Base-by-base conservation (phyloP, 2,329 filamentous ascomycete genomes). In the Monosporascus sp. region DNA sequence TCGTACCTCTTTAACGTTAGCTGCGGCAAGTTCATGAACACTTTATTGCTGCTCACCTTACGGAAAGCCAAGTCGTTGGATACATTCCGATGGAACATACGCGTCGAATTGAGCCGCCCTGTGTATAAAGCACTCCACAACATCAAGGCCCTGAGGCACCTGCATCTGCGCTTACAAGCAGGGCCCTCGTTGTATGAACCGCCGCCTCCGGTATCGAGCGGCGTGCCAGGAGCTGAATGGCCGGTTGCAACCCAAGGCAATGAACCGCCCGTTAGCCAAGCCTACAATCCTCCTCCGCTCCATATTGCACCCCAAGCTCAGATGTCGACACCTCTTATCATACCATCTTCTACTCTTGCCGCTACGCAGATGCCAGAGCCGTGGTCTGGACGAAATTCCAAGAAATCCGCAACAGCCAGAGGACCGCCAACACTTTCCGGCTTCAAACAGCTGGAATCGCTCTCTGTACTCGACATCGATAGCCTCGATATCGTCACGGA, bases 21-120 rank as follows among this genome's bases (percentile, higher is more conserved):
- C 64, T 83, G 80, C 61, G 83, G 83, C 50, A 86, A 84, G 69
- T 84, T 86, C 53, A 74, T 87, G 65, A 86, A 83, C 59, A 84
- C 82, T 0, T 66, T 87, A 43, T 66, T 87, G 6, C 74, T 79
- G 31, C 62, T 85, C 62, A 78, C 81, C 1, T 64, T 87, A 56
- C 80, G 77, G 60, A 81, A 79, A 59, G 76, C 82, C 27, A 74
- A 68, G 44, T 70, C 73, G 1, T 72, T 87, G 24, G 83, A 86
- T 63, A 72, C 72, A 3, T 85, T 86, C 61, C 73, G 79, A 58
- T 87, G 84, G 84, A 84, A 86, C 63, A 80, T 86, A 51, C 77
- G 82, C 7, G 78, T 87, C 52, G 83, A 86, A 64, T 73, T 87
- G 9, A 83, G 78, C 63, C 73, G 80, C 6, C 76, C 76, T 1